Evolutionary conservation across 1,139 yeast species (phyloP).

Genomic region (Yamadazyma atmosphaerica): DNA sequence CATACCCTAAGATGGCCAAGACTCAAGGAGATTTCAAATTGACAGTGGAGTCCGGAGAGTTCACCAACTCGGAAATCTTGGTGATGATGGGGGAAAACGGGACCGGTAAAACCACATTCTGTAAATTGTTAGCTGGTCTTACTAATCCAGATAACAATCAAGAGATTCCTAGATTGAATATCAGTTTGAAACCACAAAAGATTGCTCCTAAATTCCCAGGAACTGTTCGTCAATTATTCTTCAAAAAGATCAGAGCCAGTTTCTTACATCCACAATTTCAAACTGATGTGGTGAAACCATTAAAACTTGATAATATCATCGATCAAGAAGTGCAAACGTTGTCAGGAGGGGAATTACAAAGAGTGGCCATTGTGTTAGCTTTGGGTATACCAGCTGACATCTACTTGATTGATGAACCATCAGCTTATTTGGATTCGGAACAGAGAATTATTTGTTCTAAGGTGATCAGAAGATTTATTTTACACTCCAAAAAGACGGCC

Average conservation of each 20-base stretch:
- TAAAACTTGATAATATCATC: constrained; percentile 87
- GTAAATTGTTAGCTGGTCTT: constrained; percentile 92
- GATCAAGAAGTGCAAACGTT: constrained; percentile 97
- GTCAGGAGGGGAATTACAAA: constrained; percentile 99
- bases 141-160: constrained; percentile 79
- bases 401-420: constrained; percentile 96
- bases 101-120: constrained; percentile 97
- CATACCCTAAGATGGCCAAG: constrained; percentile 79
- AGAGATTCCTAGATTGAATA: constrained; percentile 82
- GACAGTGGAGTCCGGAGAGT: constrained; percentile 79
- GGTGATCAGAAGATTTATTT: constrained; percentile 93
- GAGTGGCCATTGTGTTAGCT: constrained; percentile 96
- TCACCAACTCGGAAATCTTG: constrained; percentile 92
- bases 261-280: constrained; percentile 97
- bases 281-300: constrained; percentile 95
- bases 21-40: constrained; percentile 96
- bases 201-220: constrained; percentile 98
- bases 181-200: constrained; percentile 98
- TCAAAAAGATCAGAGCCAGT: constrained; percentile 92
- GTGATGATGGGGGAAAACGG: constrained; percentile 99
- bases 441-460: constrained; percentile 99
- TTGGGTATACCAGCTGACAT: constrained; percentile 95
- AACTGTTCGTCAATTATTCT: constrained; percentile 94
- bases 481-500: constrained; percentile 97
- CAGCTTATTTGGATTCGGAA: constrained; percentile 97